Evolutionary conservation across 257 asterid species (phyloP), one percentile per base, ranked within the genome.

Genomic region (Ballota nigra): DNA sequence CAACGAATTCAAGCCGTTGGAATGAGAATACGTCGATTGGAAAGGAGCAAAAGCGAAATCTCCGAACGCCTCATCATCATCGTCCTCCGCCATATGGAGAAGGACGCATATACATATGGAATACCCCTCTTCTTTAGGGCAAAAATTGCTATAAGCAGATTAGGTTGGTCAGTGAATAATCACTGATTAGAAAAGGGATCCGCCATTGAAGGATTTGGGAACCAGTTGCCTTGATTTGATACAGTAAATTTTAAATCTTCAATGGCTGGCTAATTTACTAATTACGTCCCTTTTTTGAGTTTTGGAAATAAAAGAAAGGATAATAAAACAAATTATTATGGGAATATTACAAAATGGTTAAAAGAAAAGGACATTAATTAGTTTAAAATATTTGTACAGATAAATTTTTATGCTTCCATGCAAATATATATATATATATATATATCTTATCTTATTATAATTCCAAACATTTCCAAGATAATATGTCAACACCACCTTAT

Each of bases 71-170:
- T 81, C 91, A 53, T 83, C 91, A 26, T 85, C 85, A 71, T 84
- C 92, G 82, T 82, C 91, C 76, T 83, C 92, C 86, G 90, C 92
- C 96, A 85, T 86, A n/a, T 6, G 78, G 61, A 55, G 83, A 70
- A 78, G 78, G 83, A 79, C 77, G 83, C 72, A n/a, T 74, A 60
- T 63, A 34, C 16, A 62, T 31, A 51, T 4, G 22, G 33, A 38
- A 31, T 40, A 13, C 41, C 68, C 45, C 60, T 78, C 58, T 55
- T 52, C 40, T 49, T 40, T 59, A 23, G 47, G 63, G 63, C 33
- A 15, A 29, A 11, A 52, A 62, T 51, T 76, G 56, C 64, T 9
- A 38, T 9, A 45, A 22, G 67, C n/a, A 28, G 56, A 28, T 40
- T 10, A 4, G 61, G 18, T 47, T 55, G 12, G 66, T 15, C 9